Base-by-base conservation (phyloP, 345 rosid genomes). In the Isatis tinctoria region DNA sequence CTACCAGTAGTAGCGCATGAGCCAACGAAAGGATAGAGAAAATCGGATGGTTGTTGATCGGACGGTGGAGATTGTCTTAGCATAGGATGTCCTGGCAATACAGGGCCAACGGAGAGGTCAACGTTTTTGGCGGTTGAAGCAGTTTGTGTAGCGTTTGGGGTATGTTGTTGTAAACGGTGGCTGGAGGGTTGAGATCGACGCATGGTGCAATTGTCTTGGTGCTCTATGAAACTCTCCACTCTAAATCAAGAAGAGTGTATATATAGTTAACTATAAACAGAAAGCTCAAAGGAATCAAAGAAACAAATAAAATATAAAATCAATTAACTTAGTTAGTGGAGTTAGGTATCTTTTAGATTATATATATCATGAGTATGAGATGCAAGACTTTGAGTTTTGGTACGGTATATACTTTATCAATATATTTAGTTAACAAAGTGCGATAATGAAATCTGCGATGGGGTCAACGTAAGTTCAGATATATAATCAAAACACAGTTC, bases 141-240 rank as follows among this genome's bases (percentile, higher is more conserved):
- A 18, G 57, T 60, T 52, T 60, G 57, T 51, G 74, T 61, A 32
- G 49, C 41, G 33, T 68, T 87, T 37, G 81, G 16, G 6, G 53
- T 78, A 32, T 52, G 61, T 33, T 81, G 78, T 24, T 83, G 90
- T 60, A 51, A 51, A 30, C 61, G 75, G 37, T 71, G 76, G 89
- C 49, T 40, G 73, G 85, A 30, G 86, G 77, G 57, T 79, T 82
- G 64, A 71, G 79, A 65, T 16, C 88, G 87, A 17, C 91, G 90
- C 83, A 87, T 82, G 44, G 83, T 82, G 85, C 99, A 95, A 58
- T 85, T 76, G 62, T 95, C 99, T 84, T 95, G 99, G 51, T 95
- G 99, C 70, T 95, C 99, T 7, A 95, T 95, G 83, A 95, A 95
- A 75, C 98, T 95, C 85, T 95, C 98, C 72, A 95, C 99, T 84